These are phyloP conservation scores for Crotalaria pallida DNA, from an alignment of 306 rosid genomes.

Conservation along the genomic window DNA sequence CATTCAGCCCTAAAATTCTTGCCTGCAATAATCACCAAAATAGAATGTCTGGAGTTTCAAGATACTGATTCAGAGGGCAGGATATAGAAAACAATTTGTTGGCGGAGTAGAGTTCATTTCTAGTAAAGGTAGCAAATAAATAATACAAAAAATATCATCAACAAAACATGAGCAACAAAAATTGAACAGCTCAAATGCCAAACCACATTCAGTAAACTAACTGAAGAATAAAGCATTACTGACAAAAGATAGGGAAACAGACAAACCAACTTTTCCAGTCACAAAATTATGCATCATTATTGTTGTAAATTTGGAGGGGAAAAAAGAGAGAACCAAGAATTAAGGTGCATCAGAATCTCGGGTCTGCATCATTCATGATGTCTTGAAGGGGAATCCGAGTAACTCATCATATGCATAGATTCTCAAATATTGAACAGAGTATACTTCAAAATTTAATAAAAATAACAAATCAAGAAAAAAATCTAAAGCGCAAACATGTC, in stretches of 20 bases:
- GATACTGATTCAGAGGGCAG: background rate
- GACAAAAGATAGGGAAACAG: background rate
- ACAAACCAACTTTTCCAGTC: too few relatives aligned
- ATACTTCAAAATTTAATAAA: too few relatives aligned
- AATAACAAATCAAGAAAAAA: background rate
- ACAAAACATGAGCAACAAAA: background rate
- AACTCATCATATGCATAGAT: conserved; percentile 38
- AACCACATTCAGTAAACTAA: background rate
- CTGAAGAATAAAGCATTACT: too few relatives aligned
- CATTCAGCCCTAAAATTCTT: conserved; percentile 85
- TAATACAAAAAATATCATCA: background rate
- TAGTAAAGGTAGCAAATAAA: background rate
- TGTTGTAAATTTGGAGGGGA: background rate
- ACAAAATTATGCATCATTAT: too few relatives aligned
- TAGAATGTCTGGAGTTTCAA: background rate
- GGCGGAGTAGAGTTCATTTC: background rate
- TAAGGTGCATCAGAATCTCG: conserved; percentile 60
- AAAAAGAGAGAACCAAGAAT: background rate
- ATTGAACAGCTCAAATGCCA: background rate
- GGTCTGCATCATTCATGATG: conserved; percentile 52
- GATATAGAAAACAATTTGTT: background rate
- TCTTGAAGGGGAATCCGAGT: conserved; percentile 79
- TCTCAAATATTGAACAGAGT: background rate
- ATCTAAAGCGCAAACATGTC: too few relatives aligned
- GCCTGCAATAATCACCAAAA: conserved; percentile 50